Percentiles rank a stretch among this genome's conserved stretches.
Evolutionary conservation across 306 rosid species (phyloP).

Genomic region (Rosa rugosa): DNA sequence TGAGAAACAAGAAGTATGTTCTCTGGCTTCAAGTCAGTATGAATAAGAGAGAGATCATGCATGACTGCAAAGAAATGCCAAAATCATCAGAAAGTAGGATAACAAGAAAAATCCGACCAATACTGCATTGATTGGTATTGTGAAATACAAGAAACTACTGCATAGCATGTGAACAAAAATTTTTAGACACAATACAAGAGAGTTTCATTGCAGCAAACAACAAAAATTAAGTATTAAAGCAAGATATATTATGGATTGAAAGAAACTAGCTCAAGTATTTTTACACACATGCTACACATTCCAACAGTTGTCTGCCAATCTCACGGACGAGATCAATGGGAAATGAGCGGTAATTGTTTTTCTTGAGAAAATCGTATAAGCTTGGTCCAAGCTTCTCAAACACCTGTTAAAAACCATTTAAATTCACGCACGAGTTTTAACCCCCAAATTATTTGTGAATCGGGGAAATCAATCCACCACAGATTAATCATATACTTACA

Average conservation of each 20-base stretch:
- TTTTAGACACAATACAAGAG: not conserved
- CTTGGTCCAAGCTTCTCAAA: constrained; percentile 99
- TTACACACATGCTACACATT: constrained; percentile 99
- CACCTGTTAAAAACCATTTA: constrained; percentile 96
- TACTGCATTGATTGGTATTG: not conserved
- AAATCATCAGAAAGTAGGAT: constrained; percentile 9
- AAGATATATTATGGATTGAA: not conserved
- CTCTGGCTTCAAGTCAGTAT: constrained; percentile 95
- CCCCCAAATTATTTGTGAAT: constrained; percentile 57
- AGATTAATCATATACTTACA: constrained; percentile 93
- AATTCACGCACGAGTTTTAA: constrained; percentile 77
- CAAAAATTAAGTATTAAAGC: constrained; percentile 7
- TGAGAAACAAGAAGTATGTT: constrained; percentile 70
- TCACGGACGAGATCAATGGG: constrained; percentile 99
- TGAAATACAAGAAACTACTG: not conserved
- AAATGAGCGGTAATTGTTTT: constrained; percentile 99
- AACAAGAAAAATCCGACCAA: not conserved
- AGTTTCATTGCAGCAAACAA: not conserved
- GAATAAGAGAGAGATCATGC: constrained; percentile 84
- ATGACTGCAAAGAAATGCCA: constrained; percentile 57
- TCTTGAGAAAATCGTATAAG: constrained; percentile 99
- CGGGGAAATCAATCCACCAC: constrained; percentile 90
- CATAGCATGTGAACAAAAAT: too few relatives aligned
- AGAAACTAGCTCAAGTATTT: constrained; percentile 53
- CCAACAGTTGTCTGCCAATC: constrained; percentile 99